Percentiles rank a stretch among this genome's conserved stretches.
Evolutionary conservation across 768 basidiomycete genomes (phyloP).

Genomic region (Mycena vitilis): DNA sequence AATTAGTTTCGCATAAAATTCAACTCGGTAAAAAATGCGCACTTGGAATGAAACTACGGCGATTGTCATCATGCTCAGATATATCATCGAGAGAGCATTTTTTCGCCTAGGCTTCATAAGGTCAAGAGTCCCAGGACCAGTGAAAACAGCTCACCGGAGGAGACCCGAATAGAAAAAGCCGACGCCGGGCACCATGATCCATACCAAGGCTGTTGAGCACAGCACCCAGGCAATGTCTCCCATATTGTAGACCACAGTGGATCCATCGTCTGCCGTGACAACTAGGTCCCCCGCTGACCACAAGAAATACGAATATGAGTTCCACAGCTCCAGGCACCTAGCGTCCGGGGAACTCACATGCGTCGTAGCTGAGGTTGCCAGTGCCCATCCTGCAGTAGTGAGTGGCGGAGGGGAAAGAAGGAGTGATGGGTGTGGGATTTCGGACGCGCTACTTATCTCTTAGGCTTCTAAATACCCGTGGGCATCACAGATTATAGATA

Average conservation of each 20-base stretch:
- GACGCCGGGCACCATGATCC: conserved; percentile 87
- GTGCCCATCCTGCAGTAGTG: conserved; percentile 38
- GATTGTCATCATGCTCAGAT: conserved; percentile 78
- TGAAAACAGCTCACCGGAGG: conserved; percentile 56
- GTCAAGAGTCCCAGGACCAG: not conserved
- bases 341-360: conserved; percentile 37
- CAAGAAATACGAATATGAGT: conserved; percentile 10
- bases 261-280: conserved; percentile 45
- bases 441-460: not conserved
- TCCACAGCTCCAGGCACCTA: not conserved
- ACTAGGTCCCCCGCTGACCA: conserved; percentile 51
- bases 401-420: conserved; percentile 20
- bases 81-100: conserved; percentile 97
- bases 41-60: conserved; percentile 91
- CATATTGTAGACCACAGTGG: conserved; percentile 53
- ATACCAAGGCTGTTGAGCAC: conserved; percentile 82
- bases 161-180: conserved; percentile 94
- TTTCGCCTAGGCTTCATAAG: conserved; percentile 60
- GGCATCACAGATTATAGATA: conserved; percentile 12
- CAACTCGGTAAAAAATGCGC: conserved; percentile 38
- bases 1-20: conserved; percentile 8
- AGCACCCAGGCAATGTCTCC: conserved; percentile 72
- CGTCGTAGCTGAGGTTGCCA: conserved; percentile 46
- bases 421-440: not conserved
- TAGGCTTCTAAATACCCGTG: conserved; percentile 11